A percentile compares a stretch with the other conserved stretches of the same genome.
phyloP scores from a whole-genome alignment of 306 rosid genomes.

The Parietaria judaica region DNA sequence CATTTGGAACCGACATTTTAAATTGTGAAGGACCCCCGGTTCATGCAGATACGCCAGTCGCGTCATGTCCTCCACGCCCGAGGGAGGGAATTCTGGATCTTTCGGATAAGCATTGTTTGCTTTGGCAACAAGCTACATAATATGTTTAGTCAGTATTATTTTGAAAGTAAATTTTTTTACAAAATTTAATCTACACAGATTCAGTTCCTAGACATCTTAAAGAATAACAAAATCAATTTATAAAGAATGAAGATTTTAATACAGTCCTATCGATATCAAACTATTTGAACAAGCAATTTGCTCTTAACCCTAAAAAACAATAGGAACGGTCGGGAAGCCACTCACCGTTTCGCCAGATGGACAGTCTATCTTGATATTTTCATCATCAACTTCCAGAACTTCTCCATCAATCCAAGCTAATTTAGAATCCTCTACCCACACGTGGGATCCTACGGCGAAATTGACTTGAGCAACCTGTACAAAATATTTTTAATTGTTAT shows the following conservation, averaged over 20 bases:
- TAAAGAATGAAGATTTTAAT: neutral
- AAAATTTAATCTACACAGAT: no score
- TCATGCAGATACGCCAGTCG: slow-evolving; percentile 91
- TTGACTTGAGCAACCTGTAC: slow-evolving; percentile 52
- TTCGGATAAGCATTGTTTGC: slow-evolving; percentile 51
- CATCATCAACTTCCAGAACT: slow-evolving; percentile 39
- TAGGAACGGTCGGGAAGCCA: slow-evolving; percentile 12
- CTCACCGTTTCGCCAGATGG: slow-evolving; percentile 59
- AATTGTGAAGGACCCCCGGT: slow-evolving; percentile 86
- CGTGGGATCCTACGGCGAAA: slow-evolving; percentile 49
- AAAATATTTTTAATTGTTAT: slow-evolving; percentile 19
- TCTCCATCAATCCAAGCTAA: slow-evolving; percentile 82
- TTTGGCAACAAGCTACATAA: slow-evolving; percentile 54
- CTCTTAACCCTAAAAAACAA: neutral
- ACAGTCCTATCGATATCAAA: neutral
- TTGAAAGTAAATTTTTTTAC: neutral
- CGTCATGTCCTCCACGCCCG: slow-evolving; percentile 95
- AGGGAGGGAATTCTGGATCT: slow-evolving; percentile 88
- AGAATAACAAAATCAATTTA: no score
- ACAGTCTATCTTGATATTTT: slow-evolving; percentile 35
- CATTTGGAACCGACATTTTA: slow-evolving; percentile 48
- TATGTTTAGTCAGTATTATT: neutral
- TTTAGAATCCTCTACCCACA: slow-evolving; percentile 76
- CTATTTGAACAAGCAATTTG: neutral
- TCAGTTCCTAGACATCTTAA: no score